These are phyloP conservation scores for Chytriomyces sp. DNA, from an alignment of 192 early-diverging fungal species.

Conservation along the genomic window DNA sequence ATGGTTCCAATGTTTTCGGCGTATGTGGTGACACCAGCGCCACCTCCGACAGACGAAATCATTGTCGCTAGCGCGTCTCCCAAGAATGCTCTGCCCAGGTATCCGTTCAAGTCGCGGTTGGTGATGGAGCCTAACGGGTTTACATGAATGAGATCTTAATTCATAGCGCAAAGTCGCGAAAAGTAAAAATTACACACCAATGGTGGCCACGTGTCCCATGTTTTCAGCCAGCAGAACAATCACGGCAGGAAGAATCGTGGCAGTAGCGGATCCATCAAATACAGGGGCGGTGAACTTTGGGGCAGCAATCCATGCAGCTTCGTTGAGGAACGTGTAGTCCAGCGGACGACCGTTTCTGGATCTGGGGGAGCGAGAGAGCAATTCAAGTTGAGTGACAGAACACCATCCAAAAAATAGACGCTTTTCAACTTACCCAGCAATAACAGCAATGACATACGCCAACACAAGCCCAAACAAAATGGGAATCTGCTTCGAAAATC, in stretches of 20 bases:
- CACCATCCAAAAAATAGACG: neutral
- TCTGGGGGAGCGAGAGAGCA: constrained; percentile 46
- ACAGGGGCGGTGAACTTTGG: constrained; percentile 51
- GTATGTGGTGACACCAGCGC: constrained; percentile 62
- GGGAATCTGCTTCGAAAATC: constrained; percentile 51
- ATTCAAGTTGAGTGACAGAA: no score
- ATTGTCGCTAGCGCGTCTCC: constrained; percentile 67
- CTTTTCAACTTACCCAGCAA: constrained; percentile 23
- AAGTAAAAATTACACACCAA: no score
- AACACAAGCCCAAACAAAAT: constrained; percentile 55
- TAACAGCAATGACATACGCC: constrained; percentile 46
- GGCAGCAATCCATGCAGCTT: constrained; percentile 55
- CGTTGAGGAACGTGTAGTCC: constrained; percentile 42
- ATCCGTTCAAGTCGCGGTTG: constrained; percentile 49
- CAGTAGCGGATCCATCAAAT: constrained; percentile 56
- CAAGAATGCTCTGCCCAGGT: constrained; percentile 59
- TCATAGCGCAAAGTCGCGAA: no score
- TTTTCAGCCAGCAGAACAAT: constrained; percentile 64
- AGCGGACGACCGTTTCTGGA: constrained; percentile 6
- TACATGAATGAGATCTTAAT: no score
- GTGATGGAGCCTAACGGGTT: constrained; percentile 45
- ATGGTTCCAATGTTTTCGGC: constrained; percentile 66
- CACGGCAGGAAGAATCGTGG: constrained; percentile 59
- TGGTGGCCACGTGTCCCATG: constrained; percentile 63
- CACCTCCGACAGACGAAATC: constrained; percentile 51